These are phyloP conservation scores for Perilla frutescens DNA, from an alignment of 257 asterid genomes.

Conservation along the genomic window DNA sequence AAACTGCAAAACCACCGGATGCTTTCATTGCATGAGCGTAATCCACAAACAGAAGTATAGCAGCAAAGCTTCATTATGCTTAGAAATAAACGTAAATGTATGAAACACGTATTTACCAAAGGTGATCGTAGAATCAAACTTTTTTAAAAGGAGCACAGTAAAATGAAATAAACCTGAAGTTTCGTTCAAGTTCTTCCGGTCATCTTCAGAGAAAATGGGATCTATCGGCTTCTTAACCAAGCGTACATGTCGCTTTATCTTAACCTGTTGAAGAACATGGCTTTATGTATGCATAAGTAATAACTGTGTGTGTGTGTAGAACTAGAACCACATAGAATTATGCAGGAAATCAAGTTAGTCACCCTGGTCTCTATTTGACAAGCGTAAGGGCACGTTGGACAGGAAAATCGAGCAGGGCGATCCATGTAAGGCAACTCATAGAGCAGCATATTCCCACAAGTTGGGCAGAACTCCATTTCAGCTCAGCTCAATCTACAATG, in stretches of 20 bases:
- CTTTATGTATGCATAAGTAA: background rate
- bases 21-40: too few relatives aligned
- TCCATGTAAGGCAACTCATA: constrained; percentile 64
- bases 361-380: constrained; percentile 64
- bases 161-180: constrained; percentile 57
- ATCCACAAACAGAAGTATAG: background rate
- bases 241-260: constrained; percentile 57
- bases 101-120: background rate
- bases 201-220: constrained; percentile 68
- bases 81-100: background rate
- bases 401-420: constrained; percentile 57
- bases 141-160: background rate
- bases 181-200: constrained; percentile 46
- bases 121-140: background rate
- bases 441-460: constrained; percentile 66
- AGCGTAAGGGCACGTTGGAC: constrained; percentile 70
- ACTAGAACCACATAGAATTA: background rate
- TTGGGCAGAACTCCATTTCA: constrained; percentile 82
- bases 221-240: constrained; percentile 68
- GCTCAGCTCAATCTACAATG: background rate
- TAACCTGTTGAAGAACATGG: constrained; percentile 51
- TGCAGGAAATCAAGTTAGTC: constrained; percentile 10
- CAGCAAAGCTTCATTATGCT: background rate
- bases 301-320: background rate
- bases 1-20: too few relatives aligned